Conservation (phyloP, 2,329 filamentous ascomycete genomes). For the Aspergillus niger region DNA sequence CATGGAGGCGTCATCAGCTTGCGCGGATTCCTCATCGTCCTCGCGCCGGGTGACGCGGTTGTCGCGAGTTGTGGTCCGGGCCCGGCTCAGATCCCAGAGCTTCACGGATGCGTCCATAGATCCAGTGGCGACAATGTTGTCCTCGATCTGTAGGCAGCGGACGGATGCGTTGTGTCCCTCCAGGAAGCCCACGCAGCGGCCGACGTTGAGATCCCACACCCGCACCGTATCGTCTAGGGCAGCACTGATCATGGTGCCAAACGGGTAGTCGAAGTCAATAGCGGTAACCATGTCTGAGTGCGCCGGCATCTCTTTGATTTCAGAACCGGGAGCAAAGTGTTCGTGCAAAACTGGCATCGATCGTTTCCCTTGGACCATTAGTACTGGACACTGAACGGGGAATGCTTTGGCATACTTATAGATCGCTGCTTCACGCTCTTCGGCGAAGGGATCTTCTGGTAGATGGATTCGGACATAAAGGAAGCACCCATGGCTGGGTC, state of each 20-base stretch:
- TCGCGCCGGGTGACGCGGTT: constrained; percentile 56
- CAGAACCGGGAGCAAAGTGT: constrained; percentile 85
- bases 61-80: constrained; percentile 72
- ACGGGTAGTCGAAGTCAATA: constrained; percentile 94
- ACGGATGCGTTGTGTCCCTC: constrained; percentile 96
- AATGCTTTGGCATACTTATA: constrained; percentile 35
- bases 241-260: constrained; percentile 90
- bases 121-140: constrained; percentile 92
- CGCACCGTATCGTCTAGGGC: constrained; percentile 90
- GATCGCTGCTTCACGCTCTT: constrained; percentile 54
- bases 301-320: constrained; percentile 83
- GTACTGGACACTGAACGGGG: neutral
- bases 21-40: constrained; percentile 43
- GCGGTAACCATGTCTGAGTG: constrained; percentile 87
- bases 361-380: constrained; percentile 56
- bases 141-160: constrained; percentile 86
- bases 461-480: constrained; percentile 98
- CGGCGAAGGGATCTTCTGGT: constrained; percentile 80
- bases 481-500: constrained; percentile 55
- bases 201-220: constrained; percentile 95
- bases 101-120: constrained; percentile 93
- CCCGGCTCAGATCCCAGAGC: constrained; percentile 90
- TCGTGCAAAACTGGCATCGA: constrained; percentile 96
- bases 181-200: constrained; percentile 84
- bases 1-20: constrained; percentile 44